These are phyloP conservation scores for Hymenoscyphus occultus DNA, from an alignment of 2,329 filamentous ascomycete species.

Conservation along the genomic window DNA sequence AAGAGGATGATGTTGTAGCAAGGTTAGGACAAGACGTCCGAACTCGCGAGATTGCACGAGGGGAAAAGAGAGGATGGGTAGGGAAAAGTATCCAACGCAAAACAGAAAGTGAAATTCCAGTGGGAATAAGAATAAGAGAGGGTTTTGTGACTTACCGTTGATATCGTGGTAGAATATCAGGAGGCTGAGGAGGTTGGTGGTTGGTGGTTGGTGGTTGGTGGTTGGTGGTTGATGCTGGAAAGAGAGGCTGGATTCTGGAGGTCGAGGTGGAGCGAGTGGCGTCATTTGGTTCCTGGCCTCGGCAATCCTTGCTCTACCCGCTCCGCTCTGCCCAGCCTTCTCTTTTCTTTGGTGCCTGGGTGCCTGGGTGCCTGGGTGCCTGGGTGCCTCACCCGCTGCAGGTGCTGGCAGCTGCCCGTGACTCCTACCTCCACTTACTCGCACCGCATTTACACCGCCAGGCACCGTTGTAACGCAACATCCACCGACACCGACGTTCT, in stretches of 20 bases:
- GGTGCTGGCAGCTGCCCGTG: too few relatives aligned
- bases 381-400: too few relatives aligned
- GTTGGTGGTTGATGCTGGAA: not conserved
- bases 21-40: not conserved
- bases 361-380: too few relatives aligned
- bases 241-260: not conserved
- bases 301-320: not conserved
- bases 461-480: too few relatives aligned
- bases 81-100: not conserved
- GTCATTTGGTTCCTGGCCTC: not conserved
- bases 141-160: constrained; percentile 6
- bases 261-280: not conserved
- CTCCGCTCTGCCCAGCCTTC: not conserved
- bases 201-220: not conserved
- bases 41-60: not conserved
- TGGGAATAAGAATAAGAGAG: too few relatives aligned
- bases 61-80: not conserved
- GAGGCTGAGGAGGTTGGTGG: constrained; percentile 8
- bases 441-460: too few relatives aligned
- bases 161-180: constrained; percentile 8
- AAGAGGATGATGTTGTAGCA: not conserved
- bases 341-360: not conserved
- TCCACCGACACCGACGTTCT: too few relatives aligned
- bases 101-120: too few relatives aligned
- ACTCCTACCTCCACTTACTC: too few relatives aligned